These are phyloP conservation scores for Trichophyton simii DNA, from an alignment of 2,329 filamentous ascomycete genomes.

Conservation along the genomic window DNA sequence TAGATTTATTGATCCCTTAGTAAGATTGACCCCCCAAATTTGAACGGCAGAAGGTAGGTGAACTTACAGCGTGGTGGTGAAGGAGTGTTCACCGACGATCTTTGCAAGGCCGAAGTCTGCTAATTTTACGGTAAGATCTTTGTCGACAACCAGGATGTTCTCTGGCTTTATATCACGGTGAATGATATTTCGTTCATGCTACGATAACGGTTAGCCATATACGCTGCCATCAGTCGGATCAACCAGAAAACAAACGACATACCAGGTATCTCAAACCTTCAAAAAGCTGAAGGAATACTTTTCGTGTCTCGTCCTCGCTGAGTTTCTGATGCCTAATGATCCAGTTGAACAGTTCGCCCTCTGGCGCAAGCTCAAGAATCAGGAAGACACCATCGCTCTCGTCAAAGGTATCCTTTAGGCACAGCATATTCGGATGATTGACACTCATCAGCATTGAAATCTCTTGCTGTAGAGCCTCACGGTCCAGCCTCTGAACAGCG, in stretches of 20 bases:
- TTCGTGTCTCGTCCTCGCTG: constrained; percentile 68
- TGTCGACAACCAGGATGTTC: constrained; percentile 82
- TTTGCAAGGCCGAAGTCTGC: constrained; percentile 96
- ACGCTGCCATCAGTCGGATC: not conserved
- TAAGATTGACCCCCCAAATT: not conserved
- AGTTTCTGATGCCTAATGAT: constrained; percentile 87
- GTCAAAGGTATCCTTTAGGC: constrained; percentile 88
- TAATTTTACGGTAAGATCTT: constrained; percentile 73
- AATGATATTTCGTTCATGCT: constrained; percentile 92
- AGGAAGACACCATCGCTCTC: constrained; percentile 84
- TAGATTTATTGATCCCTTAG: constrained; percentile 14
- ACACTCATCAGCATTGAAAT: constrained; percentile 96
- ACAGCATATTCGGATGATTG: constrained; percentile 83
- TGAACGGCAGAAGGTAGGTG: not conserved
- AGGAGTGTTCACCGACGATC: constrained; percentile 96
- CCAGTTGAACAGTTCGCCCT: constrained; percentile 91
- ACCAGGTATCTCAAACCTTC: constrained; percentile 92
- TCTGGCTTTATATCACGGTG: constrained; percentile 97
- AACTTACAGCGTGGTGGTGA: constrained; percentile 75
- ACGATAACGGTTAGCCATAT: constrained; percentile 6
- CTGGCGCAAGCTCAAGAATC: constrained; percentile 76
- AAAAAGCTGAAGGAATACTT: constrained; percentile 82
- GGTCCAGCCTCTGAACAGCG: constrained; percentile 70
- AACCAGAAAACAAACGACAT: constrained; percentile 23
- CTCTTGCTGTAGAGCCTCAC: constrained; percentile 82